phyloP scores from a whole-genome alignment of 2,329 filamentous ascomycete species.

The Sporothrix protearum region DNA sequence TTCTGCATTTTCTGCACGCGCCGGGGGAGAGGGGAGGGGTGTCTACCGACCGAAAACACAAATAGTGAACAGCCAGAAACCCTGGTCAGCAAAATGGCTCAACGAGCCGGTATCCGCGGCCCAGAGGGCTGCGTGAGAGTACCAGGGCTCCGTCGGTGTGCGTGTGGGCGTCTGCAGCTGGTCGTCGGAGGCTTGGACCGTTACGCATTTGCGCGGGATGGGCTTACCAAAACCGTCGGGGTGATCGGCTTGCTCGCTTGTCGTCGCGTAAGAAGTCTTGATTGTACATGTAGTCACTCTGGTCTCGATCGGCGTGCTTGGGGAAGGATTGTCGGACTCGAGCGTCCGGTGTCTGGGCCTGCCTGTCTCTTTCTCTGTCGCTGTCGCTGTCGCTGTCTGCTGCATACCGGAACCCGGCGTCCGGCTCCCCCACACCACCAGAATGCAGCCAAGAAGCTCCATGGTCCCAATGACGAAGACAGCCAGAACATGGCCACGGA shows the following conservation, averaged over 20 bases:
- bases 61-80: slow-evolving; percentile 33
- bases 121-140: background rate
- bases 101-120: slow-evolving; percentile 20
- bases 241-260: background rate
- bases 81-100: slow-evolving; percentile 27
- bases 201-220: background rate
- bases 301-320: background rate
- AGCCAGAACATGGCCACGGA: slow-evolving; percentile 29
- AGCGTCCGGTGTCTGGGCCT: background rate
- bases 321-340: background rate
- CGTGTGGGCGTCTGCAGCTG: background rate
- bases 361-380: background rate
- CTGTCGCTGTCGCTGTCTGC: background rate
- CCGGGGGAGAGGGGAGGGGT: background rate
- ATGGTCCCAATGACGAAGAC: slow-evolving; percentile 30
- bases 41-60: slow-evolving; percentile 32
- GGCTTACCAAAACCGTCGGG: background rate
- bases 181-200: background rate
- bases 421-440: slow-evolving; percentile 25
- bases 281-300: background rate
- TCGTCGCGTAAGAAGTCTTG: background rate
- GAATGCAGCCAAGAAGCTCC: slow-evolving; percentile 26
- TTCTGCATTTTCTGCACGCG: too few species aligned
- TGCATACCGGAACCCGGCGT: background rate
- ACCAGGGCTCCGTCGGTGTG: background rate